Percentiles rank a stretch among this genome's conserved stretches.
Conservation (phyloP, 140 eudicot species). For the Cichorium intybus region DNA sequence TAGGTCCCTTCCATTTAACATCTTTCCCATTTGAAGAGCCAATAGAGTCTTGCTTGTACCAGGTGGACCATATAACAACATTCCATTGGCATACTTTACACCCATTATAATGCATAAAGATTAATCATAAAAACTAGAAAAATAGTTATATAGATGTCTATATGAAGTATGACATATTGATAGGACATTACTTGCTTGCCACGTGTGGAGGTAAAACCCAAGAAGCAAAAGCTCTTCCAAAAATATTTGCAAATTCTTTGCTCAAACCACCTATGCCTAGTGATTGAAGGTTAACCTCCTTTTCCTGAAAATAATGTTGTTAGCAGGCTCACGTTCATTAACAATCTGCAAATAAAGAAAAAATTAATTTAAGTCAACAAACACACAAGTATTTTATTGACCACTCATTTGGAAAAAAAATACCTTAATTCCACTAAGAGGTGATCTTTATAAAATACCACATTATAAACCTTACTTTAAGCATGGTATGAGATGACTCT, state of each 20-base stretch:
- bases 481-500: too few relatives aligned
- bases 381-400: too few relatives aligned
- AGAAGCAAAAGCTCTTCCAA: too few relatives aligned
- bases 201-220: too few relatives aligned
- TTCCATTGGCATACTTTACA: constrained; percentile 96
- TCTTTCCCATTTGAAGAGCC: constrained; percentile 98
- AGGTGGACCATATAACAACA: constrained; percentile 98
- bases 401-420: too few relatives aligned
- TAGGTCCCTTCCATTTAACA: constrained; percentile 91
- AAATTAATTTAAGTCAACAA: neutral
- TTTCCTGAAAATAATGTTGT: constrained; percentile 87
- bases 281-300: constrained; percentile 83
- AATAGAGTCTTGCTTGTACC: constrained; percentile 97
- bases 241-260: too few relatives aligned
- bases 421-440: too few relatives aligned
- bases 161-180: too few relatives aligned
- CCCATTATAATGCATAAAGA: constrained; percentile 56
- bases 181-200: constrained; percentile 60
- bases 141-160: neutral
- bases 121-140: neutral
- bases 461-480: too few relatives aligned
- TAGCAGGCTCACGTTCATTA: constrained; percentile 94
- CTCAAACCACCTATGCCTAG: too few relatives aligned
- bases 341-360: constrained; percentile 47
- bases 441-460: too few relatives aligned